Conservation (phyloP, 805 yeast genomes). For the Wickerhamomyces tratensis region DNA sequence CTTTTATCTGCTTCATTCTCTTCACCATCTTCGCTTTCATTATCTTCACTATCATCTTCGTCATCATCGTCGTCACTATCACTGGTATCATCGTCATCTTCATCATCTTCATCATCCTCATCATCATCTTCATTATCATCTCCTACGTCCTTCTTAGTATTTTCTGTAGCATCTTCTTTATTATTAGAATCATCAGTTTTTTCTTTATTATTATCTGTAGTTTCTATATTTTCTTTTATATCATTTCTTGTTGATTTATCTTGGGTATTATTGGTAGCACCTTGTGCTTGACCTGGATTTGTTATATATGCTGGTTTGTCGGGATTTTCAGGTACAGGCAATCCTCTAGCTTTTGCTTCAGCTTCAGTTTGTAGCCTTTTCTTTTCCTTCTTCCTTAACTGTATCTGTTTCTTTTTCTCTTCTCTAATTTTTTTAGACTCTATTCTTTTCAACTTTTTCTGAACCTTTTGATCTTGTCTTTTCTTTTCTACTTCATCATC, state of each 20-base stretch:
- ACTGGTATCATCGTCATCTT: conserved; percentile 1
- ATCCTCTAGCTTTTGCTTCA: conserved; percentile 1
- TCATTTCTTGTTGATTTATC: neutral
- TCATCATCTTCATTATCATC: conserved; percentile 1
- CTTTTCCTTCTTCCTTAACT: conserved; percentile 7
- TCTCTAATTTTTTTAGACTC: conserved; percentile 24
- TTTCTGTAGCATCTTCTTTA: too few relatives aligned
- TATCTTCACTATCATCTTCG: neutral
- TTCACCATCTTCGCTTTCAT: neutral
- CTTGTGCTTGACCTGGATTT: too few relatives aligned
- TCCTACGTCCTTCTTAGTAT: conserved; percentile 1
- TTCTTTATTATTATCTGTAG: conserved; percentile 1
- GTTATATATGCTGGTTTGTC: too few relatives aligned
- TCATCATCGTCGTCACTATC: conserved; percentile 1
- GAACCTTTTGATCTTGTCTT: conserved; percentile 31
- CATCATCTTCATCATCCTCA: conserved; percentile 6
- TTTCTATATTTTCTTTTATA: neutral
- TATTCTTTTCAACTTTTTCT: conserved; percentile 24
- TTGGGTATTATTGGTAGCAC: conserved; percentile 1
- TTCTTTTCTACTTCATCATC: conserved; percentile 60
- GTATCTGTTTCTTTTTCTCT: conserved; percentile 19
- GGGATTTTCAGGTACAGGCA: neutral
- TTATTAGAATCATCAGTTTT: neutral
- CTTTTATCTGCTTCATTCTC: neutral
- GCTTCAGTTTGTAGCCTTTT: conserved; percentile 3